Conservation (phyloP, 139 green algal species). For the Diplosphaera chodatii region DNA sequence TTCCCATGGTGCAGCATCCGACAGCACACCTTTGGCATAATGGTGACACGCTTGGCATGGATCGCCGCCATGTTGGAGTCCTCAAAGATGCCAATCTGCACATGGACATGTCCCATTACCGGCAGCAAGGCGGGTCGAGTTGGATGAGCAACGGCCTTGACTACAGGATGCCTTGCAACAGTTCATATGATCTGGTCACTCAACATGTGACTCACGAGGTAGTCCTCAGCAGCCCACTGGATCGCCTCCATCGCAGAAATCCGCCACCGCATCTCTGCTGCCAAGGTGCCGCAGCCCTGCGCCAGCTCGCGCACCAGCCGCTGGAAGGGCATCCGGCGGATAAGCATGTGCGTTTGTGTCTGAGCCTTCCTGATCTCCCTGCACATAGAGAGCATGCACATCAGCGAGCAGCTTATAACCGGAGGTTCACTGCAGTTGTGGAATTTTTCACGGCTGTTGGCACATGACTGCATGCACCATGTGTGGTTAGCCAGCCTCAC, state of each 20-base stretch:
- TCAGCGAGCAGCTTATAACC: no score
- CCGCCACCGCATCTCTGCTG: constrained; percentile 38
- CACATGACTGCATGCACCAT: no score
- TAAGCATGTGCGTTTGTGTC: constrained; percentile 34
- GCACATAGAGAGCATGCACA: neutral
- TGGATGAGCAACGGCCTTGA: no score
- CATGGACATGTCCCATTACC: no score
- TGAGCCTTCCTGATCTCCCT: constrained; percentile 46
- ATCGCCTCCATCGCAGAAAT: constrained; percentile 41
- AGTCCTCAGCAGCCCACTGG: constrained; percentile 52
- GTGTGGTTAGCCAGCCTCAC: no score
- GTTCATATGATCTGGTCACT: no score
- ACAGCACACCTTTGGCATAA: constrained; percentile 9
- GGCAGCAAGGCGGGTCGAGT: no score
- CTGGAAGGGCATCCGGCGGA: constrained; percentile 41
- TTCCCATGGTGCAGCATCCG: no score
- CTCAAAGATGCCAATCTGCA: constrained; percentile 5
- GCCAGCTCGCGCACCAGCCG: constrained; percentile 45
- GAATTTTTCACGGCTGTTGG: no score
- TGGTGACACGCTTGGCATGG: constrained; percentile 30
- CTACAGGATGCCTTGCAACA: no score
- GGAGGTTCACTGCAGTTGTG: no score
- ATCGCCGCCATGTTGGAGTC: constrained; percentile 16
- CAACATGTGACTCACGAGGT: constrained; percentile 47
- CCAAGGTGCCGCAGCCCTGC: constrained; percentile 2